phyloP scores from a whole-genome alignment of 2,329 filamentous ascomycete genomes.

The Hirsutella rhossiliensis region DNA sequence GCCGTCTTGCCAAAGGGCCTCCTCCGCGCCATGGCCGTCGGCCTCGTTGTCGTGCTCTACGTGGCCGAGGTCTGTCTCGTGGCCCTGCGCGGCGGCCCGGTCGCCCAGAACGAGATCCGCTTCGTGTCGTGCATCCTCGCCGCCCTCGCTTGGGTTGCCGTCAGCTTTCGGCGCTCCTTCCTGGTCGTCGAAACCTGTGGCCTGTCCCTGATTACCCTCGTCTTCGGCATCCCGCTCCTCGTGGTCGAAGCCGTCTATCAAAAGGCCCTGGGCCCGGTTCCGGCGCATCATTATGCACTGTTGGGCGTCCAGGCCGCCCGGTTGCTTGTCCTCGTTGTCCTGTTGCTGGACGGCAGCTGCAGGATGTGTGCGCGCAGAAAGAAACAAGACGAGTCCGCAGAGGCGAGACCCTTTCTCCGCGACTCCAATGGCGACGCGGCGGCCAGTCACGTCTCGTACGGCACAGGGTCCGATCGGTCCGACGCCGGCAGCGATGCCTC shows the following conservation, averaged over 20 bases:
- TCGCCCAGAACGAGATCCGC: background rate
- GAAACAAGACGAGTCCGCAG: background rate
- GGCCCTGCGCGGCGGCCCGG: background rate
- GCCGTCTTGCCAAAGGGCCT: background rate
- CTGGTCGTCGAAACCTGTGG: background rate
- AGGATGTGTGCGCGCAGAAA: background rate
- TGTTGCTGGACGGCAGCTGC: background rate
- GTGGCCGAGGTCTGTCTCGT: slow-evolving; percentile 1
- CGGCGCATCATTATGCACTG: background rate
- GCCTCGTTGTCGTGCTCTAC: background rate
- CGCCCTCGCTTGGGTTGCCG: slow-evolving; percentile 1
- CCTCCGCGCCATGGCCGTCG: background rate
- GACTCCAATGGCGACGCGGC: background rate
- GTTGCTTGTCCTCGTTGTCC: background rate
- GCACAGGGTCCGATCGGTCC: background rate
- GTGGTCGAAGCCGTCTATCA: background rate
- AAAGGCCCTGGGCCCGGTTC: background rate
- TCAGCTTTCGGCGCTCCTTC: background rate
- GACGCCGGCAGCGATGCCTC: background rate
- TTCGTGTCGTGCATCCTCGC: background rate
- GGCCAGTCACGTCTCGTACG: background rate
- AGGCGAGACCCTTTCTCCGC: background rate
- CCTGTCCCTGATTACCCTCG: background rate
- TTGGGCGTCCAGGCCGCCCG: background rate
- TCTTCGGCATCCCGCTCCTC: slow-evolving; percentile 1